Evolutionary conservation across 768 basidiomycete genomes (phyloP).

Genomic region (Boletus coccyginus): DNA sequence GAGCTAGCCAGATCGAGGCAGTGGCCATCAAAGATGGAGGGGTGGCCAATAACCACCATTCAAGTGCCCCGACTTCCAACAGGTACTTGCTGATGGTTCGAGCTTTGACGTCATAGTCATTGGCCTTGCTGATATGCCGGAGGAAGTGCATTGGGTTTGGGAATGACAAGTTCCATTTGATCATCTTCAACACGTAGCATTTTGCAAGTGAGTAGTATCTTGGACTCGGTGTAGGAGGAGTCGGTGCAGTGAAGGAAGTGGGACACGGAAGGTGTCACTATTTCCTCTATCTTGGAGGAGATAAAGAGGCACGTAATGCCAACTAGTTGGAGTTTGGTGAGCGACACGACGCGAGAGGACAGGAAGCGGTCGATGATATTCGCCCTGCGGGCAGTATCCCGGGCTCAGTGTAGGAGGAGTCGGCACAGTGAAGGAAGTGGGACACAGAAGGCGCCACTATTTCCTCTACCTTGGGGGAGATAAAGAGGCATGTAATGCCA

Average conservation of each 20-base stretch:
- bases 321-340: no score
- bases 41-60: slow-evolving; percentile 71
- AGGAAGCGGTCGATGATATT: no score
- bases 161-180: slow-evolving; percentile 82
- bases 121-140: slow-evolving; percentile 57
- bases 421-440: no score
- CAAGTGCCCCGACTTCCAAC: slow-evolving; percentile 80
- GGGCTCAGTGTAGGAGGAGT: no score
- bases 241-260: slow-evolving; percentile 82
- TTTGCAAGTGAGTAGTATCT: slow-evolving; percentile 71
- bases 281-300: no score
- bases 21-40: slow-evolving; percentile 82
- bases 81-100: slow-evolving; percentile 81
- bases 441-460: no score
- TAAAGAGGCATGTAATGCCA: no score
- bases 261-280: slow-evolving; percentile 60
- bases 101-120: no score
- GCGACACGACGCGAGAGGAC: no score
- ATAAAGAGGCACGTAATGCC: no score
- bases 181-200: slow-evolving; percentile 77
- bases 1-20: slow-evolving; percentile 81
- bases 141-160: slow-evolving; percentile 89
- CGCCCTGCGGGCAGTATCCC: no score
- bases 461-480: no score
- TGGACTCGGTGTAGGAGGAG: slow-evolving; percentile 66